A percentile compares a stretch with the other conserved stretches of the same genome.
These are phyloP conservation scores for Pholiota molesta DNA, from an alignment of 768 basidiomycete species.

Conservation along the genomic window DNA sequence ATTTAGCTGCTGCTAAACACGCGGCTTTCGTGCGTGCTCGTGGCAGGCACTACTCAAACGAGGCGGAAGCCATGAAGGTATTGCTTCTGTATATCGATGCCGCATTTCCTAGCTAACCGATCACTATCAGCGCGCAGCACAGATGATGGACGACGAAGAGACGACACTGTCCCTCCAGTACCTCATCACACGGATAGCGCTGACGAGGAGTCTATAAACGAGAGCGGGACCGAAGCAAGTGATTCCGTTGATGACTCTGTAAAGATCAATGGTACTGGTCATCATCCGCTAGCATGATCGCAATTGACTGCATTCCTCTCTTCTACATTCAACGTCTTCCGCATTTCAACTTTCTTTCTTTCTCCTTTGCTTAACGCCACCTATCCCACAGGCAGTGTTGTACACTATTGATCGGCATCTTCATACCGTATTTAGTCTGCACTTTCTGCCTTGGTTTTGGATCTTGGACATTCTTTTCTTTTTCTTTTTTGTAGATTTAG, in stretches of 20 bases:
- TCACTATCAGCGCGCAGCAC: slow-evolving; percentile 57
- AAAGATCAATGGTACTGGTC: slow-evolving; percentile 33
- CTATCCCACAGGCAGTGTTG: not conserved
- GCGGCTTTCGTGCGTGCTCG: slow-evolving; percentile 81
- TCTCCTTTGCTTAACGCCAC: not conserved
- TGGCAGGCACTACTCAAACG: slow-evolving; percentile 87
- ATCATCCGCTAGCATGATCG: slow-evolving; percentile 12
- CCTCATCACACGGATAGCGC: slow-evolving; percentile 25
- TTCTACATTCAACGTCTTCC: not conserved
- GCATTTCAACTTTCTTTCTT: not conserved
- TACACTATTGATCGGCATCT: not conserved
- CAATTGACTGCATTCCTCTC: not conserved
- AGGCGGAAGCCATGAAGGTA: slow-evolving; percentile 94
- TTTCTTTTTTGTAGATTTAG: not conserved
- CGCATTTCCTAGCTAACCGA: slow-evolving; percentile 5
- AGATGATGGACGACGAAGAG: slow-evolving; percentile 71
- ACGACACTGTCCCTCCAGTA: slow-evolving; percentile 34
- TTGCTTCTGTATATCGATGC: slow-evolving; percentile 11
- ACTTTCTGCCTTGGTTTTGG: not conserved
- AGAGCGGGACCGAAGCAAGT: slow-evolving; percentile 18
- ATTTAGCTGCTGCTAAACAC: slow-evolving; percentile 76
- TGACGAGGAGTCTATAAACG: slow-evolving; percentile 21
- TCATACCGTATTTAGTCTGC: not conserved
- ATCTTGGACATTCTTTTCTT: not conserved
- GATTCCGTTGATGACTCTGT: slow-evolving; percentile 7